Percentiles rank a stretch among this genome's conserved stretches.
phyloP scores from a whole-genome alignment of 257 asterid species.

The Salvia miltiorrhiza region DNA sequence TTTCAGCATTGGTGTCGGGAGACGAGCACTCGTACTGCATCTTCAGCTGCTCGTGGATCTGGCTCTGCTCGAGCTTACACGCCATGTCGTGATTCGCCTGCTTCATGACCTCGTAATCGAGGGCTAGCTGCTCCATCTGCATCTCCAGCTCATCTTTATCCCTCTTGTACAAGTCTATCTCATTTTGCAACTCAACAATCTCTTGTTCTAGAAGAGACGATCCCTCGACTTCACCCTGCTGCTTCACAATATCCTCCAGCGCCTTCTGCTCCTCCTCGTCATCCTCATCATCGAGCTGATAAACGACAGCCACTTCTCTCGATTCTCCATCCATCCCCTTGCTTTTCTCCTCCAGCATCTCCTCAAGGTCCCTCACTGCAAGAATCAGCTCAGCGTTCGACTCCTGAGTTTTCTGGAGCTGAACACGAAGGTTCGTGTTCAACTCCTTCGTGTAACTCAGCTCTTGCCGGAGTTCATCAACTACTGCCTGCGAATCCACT shows the following conservation, averaged over 20 bases:
- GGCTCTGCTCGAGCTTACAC: constrained; percentile 71
- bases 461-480: constrained; percentile 80
- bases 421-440: constrained; percentile 68
- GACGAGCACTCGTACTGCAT: constrained; percentile 80
- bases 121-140: constrained; percentile 98
- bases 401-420: constrained; percentile 86
- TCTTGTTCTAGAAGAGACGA: constrained; percentile 53
- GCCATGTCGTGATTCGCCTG: constrained; percentile 83
- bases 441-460: constrained; percentile 62
- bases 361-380: constrained; percentile 88
- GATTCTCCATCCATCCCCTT: constrained; percentile 33
- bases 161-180: constrained; percentile 63
- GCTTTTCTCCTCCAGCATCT: constrained; percentile 70
- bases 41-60: constrained; percentile 74
- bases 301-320: constrained; percentile 18
- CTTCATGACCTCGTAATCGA: constrained; percentile 88
- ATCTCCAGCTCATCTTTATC: constrained; percentile 81
- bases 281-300: constrained; percentile 36
- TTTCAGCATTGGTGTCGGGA: constrained; percentile 44
- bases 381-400: constrained; percentile 85
- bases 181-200: constrained; percentile 57
- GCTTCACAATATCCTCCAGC: constrained; percentile 70
- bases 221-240: constrained; percentile 52
- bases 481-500: constrained; percentile 47
- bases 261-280: constrained; percentile 87